A percentile compares a stretch with the other conserved stretches of the same genome.
phyloP scores from a whole-genome alignment of 306 rosid species.

The Medicago lupulina region DNA sequence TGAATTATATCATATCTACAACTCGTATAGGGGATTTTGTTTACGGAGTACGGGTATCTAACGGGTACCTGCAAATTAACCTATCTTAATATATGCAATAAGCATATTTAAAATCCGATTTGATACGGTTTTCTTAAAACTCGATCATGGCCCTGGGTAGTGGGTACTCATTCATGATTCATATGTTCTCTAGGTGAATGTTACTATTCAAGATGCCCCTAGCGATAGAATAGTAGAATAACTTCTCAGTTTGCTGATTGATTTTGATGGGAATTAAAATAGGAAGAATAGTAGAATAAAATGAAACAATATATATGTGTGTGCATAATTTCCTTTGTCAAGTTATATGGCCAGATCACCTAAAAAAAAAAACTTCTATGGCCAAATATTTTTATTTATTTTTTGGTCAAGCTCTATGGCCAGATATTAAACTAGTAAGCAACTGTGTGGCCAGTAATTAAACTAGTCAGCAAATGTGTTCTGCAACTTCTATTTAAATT shows the following conservation, averaged over 20 bases:
- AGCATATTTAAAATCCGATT: not conserved
- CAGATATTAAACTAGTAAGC: not conserved
- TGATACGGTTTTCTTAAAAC: not conserved
- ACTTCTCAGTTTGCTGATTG: constrained; percentile 34
- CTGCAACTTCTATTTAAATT: not conserved
- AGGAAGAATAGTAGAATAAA: constrained; percentile 29
- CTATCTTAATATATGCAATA: not conserved
- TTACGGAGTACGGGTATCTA: too few species aligned
- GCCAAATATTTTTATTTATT: too few species aligned
- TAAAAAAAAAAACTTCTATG: too few species aligned
- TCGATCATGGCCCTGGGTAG: not conserved
- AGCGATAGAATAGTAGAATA: constrained; percentile 28
- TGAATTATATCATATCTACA: too few species aligned
- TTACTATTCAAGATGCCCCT: constrained; percentile 49
- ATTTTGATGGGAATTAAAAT: constrained; percentile 18
- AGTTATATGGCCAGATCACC: not conserved
- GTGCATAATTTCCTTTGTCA: not conserved
- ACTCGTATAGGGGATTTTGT: too few species aligned
- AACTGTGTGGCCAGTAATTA: not conserved
- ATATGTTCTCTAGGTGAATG: constrained; percentile 30
- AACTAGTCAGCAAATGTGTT: not conserved
- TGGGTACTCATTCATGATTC: constrained; percentile 5
- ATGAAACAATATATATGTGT: not conserved
- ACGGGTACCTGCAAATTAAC: too few species aligned
- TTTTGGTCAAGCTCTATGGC: not conserved